phyloP scores from a whole-genome alignment of 192 early-diverging fungal species.

The Oehlia diaphana region DNA sequence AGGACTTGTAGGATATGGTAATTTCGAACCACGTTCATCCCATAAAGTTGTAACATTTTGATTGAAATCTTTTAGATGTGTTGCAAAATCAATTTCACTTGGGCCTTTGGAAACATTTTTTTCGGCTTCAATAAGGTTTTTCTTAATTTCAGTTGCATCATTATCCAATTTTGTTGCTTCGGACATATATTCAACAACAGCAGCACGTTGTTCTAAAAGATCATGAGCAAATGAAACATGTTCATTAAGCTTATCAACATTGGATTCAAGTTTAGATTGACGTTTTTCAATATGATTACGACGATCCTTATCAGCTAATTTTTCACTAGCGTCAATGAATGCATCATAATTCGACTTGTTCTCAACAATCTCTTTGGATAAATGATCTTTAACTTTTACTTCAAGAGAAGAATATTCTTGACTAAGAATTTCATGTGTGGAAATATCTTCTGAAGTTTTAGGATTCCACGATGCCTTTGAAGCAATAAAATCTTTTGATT shows the following conservation, averaged over 20 bases:
- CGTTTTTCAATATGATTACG: conserved; percentile 9
- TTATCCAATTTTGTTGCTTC: conserved; percentile 14
- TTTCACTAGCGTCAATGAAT: conserved; percentile 23
- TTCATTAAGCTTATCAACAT: conserved; percentile 17
- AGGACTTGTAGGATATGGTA: conserved; percentile 15
- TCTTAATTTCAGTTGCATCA: not conserved
- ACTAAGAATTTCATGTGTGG: not conserved
- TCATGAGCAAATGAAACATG: conserved; percentile 7
- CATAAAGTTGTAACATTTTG: not conserved
- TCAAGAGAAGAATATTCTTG: conserved; percentile 5
- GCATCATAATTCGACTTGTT: conserved; percentile 13
- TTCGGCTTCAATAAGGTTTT: conserved; percentile 15
- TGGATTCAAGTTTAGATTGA: conserved; percentile 20
- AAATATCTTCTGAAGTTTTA: conserved; percentile 23
- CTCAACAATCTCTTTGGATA: not conserved
- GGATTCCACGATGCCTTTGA: conserved; percentile 14
- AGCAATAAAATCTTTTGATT: conserved; percentile 10
- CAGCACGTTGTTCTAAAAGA: conserved; percentile 14
- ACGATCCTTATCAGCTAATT: conserved; percentile 15
- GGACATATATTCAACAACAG: conserved; percentile 8
- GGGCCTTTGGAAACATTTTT: conserved; percentile 14
- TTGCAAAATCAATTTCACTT: conserved; percentile 25
- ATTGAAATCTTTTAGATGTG: conserved; percentile 21
- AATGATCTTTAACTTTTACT: conserved; percentile 8
- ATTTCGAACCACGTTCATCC: conserved; percentile 18